Evolutionary conservation across 2,329 filamentous ascomycete genomes (phyloP).

Genomic region (Penicillium sp.): DNA sequence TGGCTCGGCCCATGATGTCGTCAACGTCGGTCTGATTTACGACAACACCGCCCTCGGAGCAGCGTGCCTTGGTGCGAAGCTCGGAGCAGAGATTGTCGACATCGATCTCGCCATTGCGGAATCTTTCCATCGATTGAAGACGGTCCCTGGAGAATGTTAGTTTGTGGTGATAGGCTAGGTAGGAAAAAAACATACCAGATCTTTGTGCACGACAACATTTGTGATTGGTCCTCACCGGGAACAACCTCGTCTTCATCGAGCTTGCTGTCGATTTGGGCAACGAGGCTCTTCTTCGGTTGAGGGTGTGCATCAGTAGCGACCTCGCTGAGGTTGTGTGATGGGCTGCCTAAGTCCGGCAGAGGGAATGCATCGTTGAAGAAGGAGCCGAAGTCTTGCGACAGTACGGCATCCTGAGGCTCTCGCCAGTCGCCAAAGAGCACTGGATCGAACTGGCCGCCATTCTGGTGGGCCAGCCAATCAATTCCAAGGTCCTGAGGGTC

Average conservation of each 20-base stretch:
- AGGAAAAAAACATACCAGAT: conserved; percentile 72
- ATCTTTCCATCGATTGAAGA: conserved; percentile 80
- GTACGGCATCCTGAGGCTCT: conserved; percentile 80
- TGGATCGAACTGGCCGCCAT: conserved; percentile 84
- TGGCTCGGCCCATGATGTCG: conserved; percentile 61
- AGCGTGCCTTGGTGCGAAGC: conserved; percentile 92
- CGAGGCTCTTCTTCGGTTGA: conserved; percentile 65
- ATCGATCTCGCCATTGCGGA: conserved; percentile 88
- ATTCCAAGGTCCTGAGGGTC: conserved; percentile 29
- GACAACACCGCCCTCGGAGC: conserved; percentile 83
- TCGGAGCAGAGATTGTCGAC: conserved; percentile 91
- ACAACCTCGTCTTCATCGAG: conserved; percentile 69
- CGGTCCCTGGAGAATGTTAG: conserved; percentile 71
- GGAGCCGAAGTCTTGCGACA: conserved; percentile 71
- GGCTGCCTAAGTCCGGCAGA: conserved; percentile 72
- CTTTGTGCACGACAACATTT: conserved; percentile 81
- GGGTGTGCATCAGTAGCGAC: conserved; percentile 31
- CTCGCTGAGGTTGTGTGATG: conserved; percentile 65
- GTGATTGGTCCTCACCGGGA: conserved; percentile 59
- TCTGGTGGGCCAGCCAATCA: conserved; percentile 77
- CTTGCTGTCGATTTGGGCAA: conserved; percentile 72
- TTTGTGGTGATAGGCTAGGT: conserved; percentile 42
- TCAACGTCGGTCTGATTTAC: conserved; percentile 89
- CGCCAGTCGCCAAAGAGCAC: conserved; percentile 90
- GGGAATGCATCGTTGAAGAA: conserved; percentile 78